Conservation (phyloP, 371 early-diverging fungal species). For the Haplosporangium sp. region DNA sequence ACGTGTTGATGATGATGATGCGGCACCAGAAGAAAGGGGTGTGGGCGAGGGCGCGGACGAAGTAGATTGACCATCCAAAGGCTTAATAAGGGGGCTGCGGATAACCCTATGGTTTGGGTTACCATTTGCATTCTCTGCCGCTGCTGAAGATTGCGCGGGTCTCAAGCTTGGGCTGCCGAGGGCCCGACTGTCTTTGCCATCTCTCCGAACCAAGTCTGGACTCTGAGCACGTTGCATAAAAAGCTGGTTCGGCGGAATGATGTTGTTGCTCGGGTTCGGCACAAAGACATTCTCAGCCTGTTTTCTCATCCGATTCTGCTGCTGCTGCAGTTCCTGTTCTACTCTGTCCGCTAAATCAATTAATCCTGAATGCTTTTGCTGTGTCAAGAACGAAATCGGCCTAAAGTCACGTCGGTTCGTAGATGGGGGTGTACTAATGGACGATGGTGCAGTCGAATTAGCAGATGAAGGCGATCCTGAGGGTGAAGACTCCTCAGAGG, state of each 20-base stretch:
- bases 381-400: constrained; percentile 42
- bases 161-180: constrained; percentile 43
- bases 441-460: constrained; percentile 20
- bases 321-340: constrained; percentile 14
- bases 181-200: constrained; percentile 13
- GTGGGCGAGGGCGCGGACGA: constrained; percentile 20
- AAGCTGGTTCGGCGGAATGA: constrained; percentile 36
- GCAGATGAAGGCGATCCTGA: constrained; percentile 28
- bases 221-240: constrained; percentile 31
- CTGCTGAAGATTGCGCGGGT: constrained; percentile 14
- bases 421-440: constrained; percentile 12
- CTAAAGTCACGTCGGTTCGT: constrained; percentile 34
- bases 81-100: constrained; percentile 23
- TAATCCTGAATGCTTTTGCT: constrained; percentile 15
- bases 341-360: constrained; percentile 7
- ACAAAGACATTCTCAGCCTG: constrained; percentile 25
- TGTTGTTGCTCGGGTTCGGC: constrained; percentile 42
- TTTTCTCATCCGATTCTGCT: constrained; percentile 7
- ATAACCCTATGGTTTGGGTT: constrained; percentile 8
- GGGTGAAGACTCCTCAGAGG: constrained; percentile 4
- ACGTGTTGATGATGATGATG: constrained; percentile 14
- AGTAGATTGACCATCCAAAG: constrained; percentile 4
- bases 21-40: constrained; percentile 4
- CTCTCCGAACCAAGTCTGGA: constrained; percentile 24
- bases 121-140: too few species aligned